A percentile compares a stretch with the other conserved stretches of the same genome.
These are phyloP conservation scores for Solanum chacoense DNA, from an alignment of 305 asterid species.

Conservation along the genomic window DNA sequence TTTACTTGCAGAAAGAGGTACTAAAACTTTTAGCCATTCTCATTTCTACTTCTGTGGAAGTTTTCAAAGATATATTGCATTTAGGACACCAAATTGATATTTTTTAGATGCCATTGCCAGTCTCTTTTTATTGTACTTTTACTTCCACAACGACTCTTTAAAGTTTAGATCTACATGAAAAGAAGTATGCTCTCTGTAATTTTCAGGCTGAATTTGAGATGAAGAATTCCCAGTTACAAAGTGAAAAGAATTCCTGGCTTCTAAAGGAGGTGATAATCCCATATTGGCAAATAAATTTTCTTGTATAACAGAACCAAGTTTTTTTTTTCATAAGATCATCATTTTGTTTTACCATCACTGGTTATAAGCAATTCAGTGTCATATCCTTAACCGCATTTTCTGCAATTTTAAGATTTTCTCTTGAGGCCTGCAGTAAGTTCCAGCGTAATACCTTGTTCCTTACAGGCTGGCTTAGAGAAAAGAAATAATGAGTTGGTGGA, in stretches of 20 bases:
- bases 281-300: neutral
- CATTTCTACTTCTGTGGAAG: neutral
- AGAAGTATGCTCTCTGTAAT: neutral
- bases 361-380: neutral
- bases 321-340: neutral
- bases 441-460: neutral
- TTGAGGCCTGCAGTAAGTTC: neutral
- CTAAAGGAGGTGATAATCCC: conserved; percentile 13
- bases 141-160: neutral
- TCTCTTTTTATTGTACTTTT: neutral
- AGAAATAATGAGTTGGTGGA: conserved; percentile 33
- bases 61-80: neutral
- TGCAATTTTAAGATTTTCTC: neutral
- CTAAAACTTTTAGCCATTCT: neutral
- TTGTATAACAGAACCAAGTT: neutral
- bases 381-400: neutral
- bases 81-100: neutral
- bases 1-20: conserved; percentile 21
- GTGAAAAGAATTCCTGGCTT: conserved; percentile 19
- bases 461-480: conserved; percentile 40
- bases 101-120: neutral
- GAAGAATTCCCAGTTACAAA: conserved; percentile 10
- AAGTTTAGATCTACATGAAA: neutral
- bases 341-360: neutral
- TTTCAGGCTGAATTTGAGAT: conserved; percentile 8